Conservation (phyloP, 495 filamentous ascomycete species). For the Aspergillus coremiiformis region DNA sequence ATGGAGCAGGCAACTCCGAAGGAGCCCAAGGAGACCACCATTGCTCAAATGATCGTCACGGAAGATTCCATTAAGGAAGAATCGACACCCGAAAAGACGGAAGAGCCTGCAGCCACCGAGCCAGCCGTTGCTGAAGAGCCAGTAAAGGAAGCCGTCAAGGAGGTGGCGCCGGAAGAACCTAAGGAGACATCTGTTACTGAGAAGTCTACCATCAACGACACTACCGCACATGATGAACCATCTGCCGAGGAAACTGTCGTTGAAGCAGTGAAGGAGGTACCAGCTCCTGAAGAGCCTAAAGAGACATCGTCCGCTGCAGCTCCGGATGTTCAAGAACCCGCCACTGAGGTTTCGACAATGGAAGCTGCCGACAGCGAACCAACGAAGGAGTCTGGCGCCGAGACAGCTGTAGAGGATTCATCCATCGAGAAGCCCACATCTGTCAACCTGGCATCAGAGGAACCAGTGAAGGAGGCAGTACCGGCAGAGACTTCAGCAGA, state of each 20-base stretch:
- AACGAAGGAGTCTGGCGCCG: neutral
- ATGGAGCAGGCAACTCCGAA: neutral
- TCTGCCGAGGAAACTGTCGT: constrained; percentile 1
- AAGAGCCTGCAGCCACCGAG: neutral
- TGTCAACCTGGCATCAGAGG: neutral
- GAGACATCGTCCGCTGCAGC: neutral
- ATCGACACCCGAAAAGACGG: neutral
- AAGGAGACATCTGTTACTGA: neutral
- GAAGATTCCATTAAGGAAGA: too few species aligned
- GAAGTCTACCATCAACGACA: too few species aligned
- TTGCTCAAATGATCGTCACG: too few species aligned
- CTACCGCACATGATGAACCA: neutral
- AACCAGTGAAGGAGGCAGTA: neutral
- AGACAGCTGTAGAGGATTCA: constrained; percentile 3
- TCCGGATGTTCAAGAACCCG: neutral
- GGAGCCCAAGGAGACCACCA: neutral
- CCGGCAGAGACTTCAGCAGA: neutral
- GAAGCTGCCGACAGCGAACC: neutral
- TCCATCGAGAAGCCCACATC: neutral
- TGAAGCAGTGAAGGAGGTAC: neutral
- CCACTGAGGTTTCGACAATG: neutral
- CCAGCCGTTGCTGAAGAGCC: neutral
- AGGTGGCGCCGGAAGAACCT: neutral
- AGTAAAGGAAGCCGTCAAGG: too few species aligned
- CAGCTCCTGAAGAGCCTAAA: neutral